A percentile compares a stretch with the other conserved stretches of the same genome.
Conservation (phyloP, 1,284 basidiomycete genomes). For the Pholiota adiposa region DNA sequence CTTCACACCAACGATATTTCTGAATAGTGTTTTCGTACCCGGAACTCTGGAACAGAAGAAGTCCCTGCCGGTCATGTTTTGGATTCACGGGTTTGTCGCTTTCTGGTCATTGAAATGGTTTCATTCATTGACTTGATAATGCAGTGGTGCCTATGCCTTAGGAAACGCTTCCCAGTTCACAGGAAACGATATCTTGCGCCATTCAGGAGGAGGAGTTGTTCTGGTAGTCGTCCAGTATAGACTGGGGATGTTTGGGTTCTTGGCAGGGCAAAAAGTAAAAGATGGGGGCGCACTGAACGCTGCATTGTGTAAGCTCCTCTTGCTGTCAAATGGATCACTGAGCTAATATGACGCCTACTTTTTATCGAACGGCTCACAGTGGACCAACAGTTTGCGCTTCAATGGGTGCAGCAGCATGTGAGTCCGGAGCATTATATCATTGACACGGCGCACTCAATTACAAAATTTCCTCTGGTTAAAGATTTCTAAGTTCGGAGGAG, state of each 20-base stretch:
- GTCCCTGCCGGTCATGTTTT: conserved; percentile 44
- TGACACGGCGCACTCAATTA: conserved; percentile 22
- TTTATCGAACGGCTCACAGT: conserved; percentile 32
- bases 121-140: neutral
- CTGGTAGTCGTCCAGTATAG: conserved; percentile 46
- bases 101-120: neutral
- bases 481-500: conserved; percentile 36
- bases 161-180: conserved; percentile 29
- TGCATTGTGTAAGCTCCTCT: conserved; percentile 14
- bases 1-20: neutral
- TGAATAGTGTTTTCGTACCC: conserved; percentile 35
- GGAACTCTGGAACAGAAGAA: conserved; percentile 19
- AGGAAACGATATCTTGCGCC: conserved; percentile 29
- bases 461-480: conserved; percentile 9
- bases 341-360: neutral
- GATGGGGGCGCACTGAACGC: conserved; percentile 39
- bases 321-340: too few relatives aligned
- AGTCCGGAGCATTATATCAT: conserved; percentile 17
- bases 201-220: conserved; percentile 35
- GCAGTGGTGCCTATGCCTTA: conserved; percentile 34
- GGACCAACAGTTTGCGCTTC: conserved; percentile 46
- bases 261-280: conserved; percentile 39
- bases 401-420: conserved; percentile 46
- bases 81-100: conserved; percentile 44
- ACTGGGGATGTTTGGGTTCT: conserved; percentile 46